Evolutionary conservation across 2,329 filamentous ascomycete genomes (phyloP).

Genomic region (Calonectria fujianensis): DNA sequence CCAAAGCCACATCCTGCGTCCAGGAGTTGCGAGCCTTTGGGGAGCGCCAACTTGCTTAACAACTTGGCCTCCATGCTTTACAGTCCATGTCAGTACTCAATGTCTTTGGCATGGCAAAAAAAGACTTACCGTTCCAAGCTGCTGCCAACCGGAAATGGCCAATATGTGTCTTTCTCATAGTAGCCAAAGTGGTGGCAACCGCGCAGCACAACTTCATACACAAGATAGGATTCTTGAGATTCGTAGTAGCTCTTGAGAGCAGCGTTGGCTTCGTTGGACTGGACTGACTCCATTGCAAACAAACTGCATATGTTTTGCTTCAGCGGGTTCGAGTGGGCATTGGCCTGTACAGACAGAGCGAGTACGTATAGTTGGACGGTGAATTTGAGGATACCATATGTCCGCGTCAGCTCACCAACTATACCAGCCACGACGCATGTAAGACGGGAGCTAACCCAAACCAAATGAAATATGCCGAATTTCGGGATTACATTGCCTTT

Average conservation of each 20-base stretch:
- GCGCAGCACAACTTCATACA: constrained; percentile 66
- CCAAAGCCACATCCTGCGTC: constrained; percentile 72
- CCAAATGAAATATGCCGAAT: constrained; percentile 9
- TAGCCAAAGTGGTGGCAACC: constrained; percentile 71
- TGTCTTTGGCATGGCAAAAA: no score
- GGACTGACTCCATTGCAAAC: neutral
- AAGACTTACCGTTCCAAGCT: constrained; percentile 54
- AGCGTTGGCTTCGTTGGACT: constrained; percentile 54
- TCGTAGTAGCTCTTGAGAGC: constrained; percentile 66
- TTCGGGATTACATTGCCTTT: neutral
- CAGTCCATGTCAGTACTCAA: constrained; percentile 32
- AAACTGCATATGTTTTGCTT: neutral
- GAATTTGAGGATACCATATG: neutral
- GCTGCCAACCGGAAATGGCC: constrained; percentile 67
- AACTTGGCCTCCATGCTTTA: constrained; percentile 71
- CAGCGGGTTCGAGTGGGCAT: neutral
- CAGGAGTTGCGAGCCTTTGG: constrained; percentile 65
- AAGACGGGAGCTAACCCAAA: neutral
- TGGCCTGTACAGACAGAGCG: neutral
- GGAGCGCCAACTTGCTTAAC: constrained; percentile 60
- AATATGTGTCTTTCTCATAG: constrained; percentile 66
- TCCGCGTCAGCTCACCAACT: neutral
- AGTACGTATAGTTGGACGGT: neutral
- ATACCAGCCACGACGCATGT: no score
- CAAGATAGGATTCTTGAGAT: constrained; percentile 66